These are phyloP conservation scores for Lichtheimia ornata DNA, from an alignment of 371 early-diverging fungal genomes.

Conservation along the genomic window DNA sequence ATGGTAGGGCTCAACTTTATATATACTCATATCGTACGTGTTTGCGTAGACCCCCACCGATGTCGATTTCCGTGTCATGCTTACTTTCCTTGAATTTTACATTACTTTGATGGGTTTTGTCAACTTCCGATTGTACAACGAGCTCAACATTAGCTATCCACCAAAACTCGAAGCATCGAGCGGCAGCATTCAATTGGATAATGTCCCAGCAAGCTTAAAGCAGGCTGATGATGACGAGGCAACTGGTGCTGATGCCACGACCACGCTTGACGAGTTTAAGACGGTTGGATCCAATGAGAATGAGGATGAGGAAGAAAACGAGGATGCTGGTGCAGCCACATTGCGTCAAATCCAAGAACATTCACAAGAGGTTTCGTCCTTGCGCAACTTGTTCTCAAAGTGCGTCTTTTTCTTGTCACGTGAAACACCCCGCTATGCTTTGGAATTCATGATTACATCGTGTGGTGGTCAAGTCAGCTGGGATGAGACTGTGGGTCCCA, in stretches of 20 bases:
- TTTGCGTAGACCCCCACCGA: constrained; percentile 73
- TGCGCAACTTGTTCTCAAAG: constrained; percentile 75
- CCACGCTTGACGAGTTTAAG: constrained; percentile 56
- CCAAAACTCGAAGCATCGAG: constrained; percentile 79
- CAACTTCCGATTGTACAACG: constrained; percentile 89
- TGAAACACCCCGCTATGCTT: constrained; percentile 91
- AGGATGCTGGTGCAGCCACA: constrained; percentile 45
- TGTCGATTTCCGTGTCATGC: constrained; percentile 97
- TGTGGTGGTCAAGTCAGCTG: constrained; percentile 93
- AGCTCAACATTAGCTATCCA: constrained; percentile 87
- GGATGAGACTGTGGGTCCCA: constrained; percentile 78
- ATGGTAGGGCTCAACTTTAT: too few relatives aligned
- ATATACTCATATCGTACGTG: too few relatives aligned
- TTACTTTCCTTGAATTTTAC: constrained; percentile 95
- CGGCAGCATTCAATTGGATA: constrained; percentile 72
- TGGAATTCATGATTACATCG: constrained; percentile 88
- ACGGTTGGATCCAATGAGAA: constrained; percentile 21
- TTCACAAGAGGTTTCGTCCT: constrained; percentile 49
- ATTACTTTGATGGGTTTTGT: constrained; percentile 92
- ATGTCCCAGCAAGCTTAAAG: constrained; percentile 22
- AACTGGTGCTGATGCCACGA: constrained; percentile 35
- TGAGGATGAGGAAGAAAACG: constrained; percentile 32
- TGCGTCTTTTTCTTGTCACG: constrained; percentile 88
- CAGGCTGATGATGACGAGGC: constrained; percentile 9
- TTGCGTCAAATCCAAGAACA: constrained; percentile 59